phyloP scores from a whole-genome alignment of 495 filamentous ascomycete species.

The Penicillium malachiteum region DNA sequence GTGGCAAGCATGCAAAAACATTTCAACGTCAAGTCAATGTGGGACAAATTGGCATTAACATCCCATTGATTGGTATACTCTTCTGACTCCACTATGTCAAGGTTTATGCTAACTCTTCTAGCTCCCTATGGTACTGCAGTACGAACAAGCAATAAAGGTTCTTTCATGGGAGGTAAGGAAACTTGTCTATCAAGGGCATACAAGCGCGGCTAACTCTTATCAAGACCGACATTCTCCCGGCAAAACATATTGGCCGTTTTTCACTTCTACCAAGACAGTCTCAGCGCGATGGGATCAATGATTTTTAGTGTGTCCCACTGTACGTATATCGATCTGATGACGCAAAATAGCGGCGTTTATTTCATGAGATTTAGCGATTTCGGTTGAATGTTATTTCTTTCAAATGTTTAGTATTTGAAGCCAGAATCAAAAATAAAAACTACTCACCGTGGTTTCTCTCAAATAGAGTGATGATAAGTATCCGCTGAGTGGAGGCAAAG shows the following conservation, averaged over 20 bases:
- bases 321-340: too few relatives aligned
- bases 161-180: slow-evolving; percentile 28
- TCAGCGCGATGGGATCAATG: slow-evolving; percentile 29
- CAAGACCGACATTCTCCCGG: slow-evolving; percentile 28
- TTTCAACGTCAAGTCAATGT: slow-evolving; percentile 30
- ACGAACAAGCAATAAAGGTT: slow-evolving; percentile 29
- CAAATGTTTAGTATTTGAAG: too few relatives aligned
- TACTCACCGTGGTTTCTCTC: neutral
- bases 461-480: neutral
- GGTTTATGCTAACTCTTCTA: neutral
- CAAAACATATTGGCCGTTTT: slow-evolving; percentile 32
- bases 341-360: too few relatives aligned
- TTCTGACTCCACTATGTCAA: neutral
- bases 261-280: slow-evolving; percentile 26
- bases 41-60: slow-evolving; percentile 31
- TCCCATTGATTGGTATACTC: slow-evolving; percentile 26
- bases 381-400: too few relatives aligned
- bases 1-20: slow-evolving; percentile 24
- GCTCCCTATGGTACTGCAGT: slow-evolving; percentile 28
- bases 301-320: neutral
- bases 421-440: neutral
- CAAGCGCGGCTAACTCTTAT: neutral
- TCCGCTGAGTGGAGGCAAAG: neutral
- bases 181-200: neutral
- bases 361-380: too few relatives aligned